These are phyloP conservation scores for Phytophthora agathidicida DNA, from an alignment of 352 stramenopile genomes.

Conservation along the genomic window DNA sequence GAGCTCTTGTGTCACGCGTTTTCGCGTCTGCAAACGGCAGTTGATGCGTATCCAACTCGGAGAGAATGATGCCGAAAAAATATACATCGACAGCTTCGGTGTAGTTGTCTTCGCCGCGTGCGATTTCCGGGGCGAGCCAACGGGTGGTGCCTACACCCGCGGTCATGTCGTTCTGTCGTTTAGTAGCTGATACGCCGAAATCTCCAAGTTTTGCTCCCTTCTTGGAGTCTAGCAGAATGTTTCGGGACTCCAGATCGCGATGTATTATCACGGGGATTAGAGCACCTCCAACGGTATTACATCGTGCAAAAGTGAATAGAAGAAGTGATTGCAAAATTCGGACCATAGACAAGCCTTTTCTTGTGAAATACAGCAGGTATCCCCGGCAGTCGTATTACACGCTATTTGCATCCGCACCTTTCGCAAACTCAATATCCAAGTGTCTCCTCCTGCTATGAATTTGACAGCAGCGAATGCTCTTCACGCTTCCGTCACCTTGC, in stretches of 20 bases:
- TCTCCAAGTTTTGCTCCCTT: conserved; percentile 72
- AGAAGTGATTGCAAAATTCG: not conserved
- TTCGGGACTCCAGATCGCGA: conserved; percentile 76
- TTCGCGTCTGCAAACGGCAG: conserved; percentile 63
- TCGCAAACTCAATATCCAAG: too few relatives aligned
- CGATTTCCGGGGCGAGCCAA: conserved; percentile 71
- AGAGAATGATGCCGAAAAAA: conserved; percentile 72
- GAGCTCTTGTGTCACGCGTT: conserved; percentile 28
- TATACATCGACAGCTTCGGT: conserved; percentile 74
- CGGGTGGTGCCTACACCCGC: conserved; percentile 62
- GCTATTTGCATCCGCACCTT: too few relatives aligned
- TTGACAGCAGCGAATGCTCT: too few relatives aligned
- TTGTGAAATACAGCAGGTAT: not conserved
- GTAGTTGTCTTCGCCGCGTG: conserved; percentile 64
- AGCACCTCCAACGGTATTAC: too few relatives aligned
- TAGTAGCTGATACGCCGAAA: conserved; percentile 68
- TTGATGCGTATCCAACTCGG: conserved; percentile 71
- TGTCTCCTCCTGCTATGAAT: too few relatives aligned
- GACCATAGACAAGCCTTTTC: not conserved
- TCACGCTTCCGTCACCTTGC: too few relatives aligned
- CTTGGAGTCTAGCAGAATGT: conserved; percentile 66
- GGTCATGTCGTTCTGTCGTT: conserved; percentile 66
- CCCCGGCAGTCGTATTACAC: not conserved
- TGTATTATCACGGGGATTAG: conserved; percentile 71
- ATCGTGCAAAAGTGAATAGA: not conserved